phyloP scores from a whole-genome alignment of 108 stramenopile species.

The Fistulifera pelliculosa region DNA sequence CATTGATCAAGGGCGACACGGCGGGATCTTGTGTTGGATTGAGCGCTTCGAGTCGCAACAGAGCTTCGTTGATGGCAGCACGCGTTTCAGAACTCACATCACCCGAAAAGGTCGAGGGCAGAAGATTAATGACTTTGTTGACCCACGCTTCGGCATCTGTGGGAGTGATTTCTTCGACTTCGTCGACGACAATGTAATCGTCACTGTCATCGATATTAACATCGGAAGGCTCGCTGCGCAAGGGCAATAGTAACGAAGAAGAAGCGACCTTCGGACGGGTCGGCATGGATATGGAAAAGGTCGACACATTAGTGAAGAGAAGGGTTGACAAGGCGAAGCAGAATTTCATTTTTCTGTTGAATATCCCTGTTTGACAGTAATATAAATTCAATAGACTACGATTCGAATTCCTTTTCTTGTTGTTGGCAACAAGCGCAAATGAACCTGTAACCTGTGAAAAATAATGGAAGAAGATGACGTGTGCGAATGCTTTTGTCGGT shows the following conservation, averaged over 20 bases:
- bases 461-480: background rate
- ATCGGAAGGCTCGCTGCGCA: slow-evolving; percentile 11
- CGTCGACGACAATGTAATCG: background rate
- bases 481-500: background rate
- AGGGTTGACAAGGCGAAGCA: too few species aligned
- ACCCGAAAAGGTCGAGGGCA: slow-evolving; percentile 26
- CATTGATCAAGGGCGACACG: slow-evolving; percentile 57
- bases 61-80: slow-evolving; percentile 45
- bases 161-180: slow-evolving; percentile 7
- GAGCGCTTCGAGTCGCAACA: slow-evolving; percentile 56
- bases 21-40: slow-evolving; percentile 64
- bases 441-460: background rate
- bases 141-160: slow-evolving; percentile 48
- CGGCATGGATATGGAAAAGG: too few species aligned
- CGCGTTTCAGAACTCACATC: slow-evolving; percentile 21
- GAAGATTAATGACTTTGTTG: slow-evolving; percentile 49
- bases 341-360: too few species aligned
- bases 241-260: too few species aligned
- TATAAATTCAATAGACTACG: too few species aligned
- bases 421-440: too few species aligned
- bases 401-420: too few species aligned
- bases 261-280: too few species aligned
- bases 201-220: slow-evolving; percentile 3
- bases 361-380: too few species aligned
- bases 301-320: too few species aligned